Evolutionary conservation across 768 basidiomycete species (phyloP).

Genomic region (Lactifluus subvellereus): DNA sequence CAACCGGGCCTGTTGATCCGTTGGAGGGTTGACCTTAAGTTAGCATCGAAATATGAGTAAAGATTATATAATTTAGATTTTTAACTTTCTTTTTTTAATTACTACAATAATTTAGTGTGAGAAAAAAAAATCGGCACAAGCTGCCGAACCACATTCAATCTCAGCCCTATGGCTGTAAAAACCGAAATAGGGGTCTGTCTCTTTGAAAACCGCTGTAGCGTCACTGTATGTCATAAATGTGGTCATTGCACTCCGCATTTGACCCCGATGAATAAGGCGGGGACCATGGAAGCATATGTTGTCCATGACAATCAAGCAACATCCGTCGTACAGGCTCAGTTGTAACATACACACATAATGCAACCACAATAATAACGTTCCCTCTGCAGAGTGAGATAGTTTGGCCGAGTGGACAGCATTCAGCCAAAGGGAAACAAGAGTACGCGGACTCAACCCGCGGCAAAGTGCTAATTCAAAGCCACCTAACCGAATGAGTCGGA

Average conservation of each 20-base stretch:
- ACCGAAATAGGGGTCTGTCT: too few species aligned
- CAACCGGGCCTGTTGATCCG: too few species aligned
- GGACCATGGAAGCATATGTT: neutral
- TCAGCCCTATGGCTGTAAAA: too few species aligned
- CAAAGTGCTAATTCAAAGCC: slow-evolving; percentile 1
- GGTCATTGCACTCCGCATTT: neutral
- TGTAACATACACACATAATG: neutral
- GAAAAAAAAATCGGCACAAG: too few species aligned
- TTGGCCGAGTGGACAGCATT: neutral
- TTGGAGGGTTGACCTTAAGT: too few species aligned
- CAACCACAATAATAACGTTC: neutral
- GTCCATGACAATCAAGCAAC: neutral
- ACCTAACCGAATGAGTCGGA: slow-evolving; percentile 9
- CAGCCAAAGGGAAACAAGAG: neutral
- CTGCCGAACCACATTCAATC: too few species aligned
- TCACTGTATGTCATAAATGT: neutral
- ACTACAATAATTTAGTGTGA: too few species aligned
- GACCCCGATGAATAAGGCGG: neutral
- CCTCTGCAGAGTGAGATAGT: neutral
- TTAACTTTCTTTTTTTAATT: too few species aligned
- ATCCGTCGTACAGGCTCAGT: neutral
- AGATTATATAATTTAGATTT: too few species aligned
- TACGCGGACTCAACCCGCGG: neutral
- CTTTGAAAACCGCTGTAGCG: too few species aligned
- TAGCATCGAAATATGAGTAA: too few species aligned